phyloP scores from a whole-genome alignment of 345 rosid genomes.

The Acer negundo region DNA sequence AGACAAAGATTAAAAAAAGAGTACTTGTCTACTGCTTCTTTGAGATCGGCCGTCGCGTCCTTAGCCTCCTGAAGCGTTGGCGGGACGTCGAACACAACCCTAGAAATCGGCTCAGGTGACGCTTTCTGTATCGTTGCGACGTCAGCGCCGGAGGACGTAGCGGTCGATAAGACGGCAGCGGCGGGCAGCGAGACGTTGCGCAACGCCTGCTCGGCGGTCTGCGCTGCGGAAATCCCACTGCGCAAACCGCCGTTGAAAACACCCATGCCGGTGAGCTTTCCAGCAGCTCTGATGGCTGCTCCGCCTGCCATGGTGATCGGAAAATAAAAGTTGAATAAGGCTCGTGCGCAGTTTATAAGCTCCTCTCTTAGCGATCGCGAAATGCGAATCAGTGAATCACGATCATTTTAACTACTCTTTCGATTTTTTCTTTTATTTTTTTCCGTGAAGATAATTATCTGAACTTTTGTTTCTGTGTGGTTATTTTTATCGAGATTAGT shows the following conservation, averaged over 20 bases:
- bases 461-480: background rate
- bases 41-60: conserved; percentile 63
- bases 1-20: background rate
- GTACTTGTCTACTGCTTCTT: conserved; percentile 39
- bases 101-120: conserved; percentile 37
- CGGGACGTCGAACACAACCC: conserved; percentile 59
- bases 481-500: accelerated
- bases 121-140: conserved; percentile 33
- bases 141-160: conserved; percentile 17
- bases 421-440: no score
- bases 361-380: no score
- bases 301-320: conserved; percentile 48
- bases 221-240: conserved; percentile 33
- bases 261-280: conserved; percentile 52
- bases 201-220: conserved; percentile 42
- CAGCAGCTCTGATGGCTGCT: conserved; percentile 49
- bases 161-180: conserved; percentile 34
- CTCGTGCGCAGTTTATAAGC: no score
- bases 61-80: conserved; percentile 64
- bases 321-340: no score
- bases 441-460: background rate
- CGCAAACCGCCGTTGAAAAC: conserved; percentile 48
- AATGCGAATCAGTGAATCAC: no score
- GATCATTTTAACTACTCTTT: no score
- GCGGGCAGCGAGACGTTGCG: conserved; percentile 34